Percentiles rank a stretch among this genome's conserved stretches.
These are phyloP conservation scores for Ogataea degrootiae DNA, from an alignment of 805 yeast species.

Conservation along the genomic window DNA sequence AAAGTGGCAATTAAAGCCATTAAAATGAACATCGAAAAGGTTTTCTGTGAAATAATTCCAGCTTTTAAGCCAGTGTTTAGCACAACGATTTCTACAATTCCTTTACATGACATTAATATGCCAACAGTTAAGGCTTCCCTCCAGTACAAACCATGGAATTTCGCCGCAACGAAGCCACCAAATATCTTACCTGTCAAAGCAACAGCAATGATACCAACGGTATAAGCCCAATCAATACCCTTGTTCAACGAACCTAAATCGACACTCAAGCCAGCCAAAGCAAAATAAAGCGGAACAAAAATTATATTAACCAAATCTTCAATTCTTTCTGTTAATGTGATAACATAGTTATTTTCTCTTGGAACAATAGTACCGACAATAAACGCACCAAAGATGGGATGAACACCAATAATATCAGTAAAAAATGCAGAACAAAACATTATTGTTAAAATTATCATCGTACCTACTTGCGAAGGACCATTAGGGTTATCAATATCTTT, in stretches of 20 bases:
- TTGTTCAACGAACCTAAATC: slow-evolving; percentile 57
- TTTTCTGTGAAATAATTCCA: slow-evolving; percentile 56
- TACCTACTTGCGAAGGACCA: slow-evolving; percentile 62
- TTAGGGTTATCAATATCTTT: slow-evolving; percentile 43
- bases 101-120: slow-evolving; percentile 81
- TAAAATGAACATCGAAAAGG: slow-evolving; percentile 75
- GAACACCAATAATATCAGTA: slow-evolving; percentile 82
- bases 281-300: slow-evolving; percentile 74
- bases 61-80: slow-evolving; percentile 70
- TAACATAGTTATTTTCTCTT: slow-evolving; percentile 68
- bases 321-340: slow-evolving; percentile 64
- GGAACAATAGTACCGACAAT: slow-evolving; percentile 74
- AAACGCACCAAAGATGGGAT: slow-evolving; percentile 83
- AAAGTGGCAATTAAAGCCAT: slow-evolving; percentile 81
- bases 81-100: slow-evolving; percentile 81
- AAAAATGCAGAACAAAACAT: slow-evolving; percentile 68
- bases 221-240: slow-evolving; percentile 78
- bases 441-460: slow-evolving; percentile 48
- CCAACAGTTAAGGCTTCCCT: slow-evolving; percentile 77
- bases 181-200: slow-evolving; percentile 64
- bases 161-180: slow-evolving; percentile 67
- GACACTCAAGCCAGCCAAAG: slow-evolving; percentile 70
- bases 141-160: slow-evolving; percentile 57
- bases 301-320: slow-evolving; percentile 73
- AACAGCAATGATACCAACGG: slow-evolving; percentile 58